Conservation (phyloP, 257 asterid species). For the Solanum pennellii region DNA sequence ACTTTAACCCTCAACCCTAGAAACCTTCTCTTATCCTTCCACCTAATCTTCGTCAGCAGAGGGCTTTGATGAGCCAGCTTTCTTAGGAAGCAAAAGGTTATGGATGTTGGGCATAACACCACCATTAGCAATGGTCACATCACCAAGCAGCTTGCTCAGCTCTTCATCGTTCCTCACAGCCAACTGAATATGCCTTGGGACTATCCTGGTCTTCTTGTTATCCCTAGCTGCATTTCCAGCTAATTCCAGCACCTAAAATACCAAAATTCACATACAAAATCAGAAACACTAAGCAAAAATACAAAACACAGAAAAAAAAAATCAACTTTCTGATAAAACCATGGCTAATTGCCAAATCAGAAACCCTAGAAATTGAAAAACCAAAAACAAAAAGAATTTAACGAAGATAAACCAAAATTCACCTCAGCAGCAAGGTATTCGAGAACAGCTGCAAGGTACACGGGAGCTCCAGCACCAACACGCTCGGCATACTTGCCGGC, state of each 20-base stretch:
- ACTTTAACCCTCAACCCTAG: background rate
- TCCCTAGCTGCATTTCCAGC: slow-evolving; percentile 87
- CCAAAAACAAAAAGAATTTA: background rate
- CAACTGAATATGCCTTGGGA: slow-evolving; percentile 67
- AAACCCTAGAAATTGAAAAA: background rate
- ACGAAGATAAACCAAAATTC: background rate
- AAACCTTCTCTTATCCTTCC: background rate
- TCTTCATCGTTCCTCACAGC: slow-evolving; percentile 80
- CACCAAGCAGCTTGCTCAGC: slow-evolving; percentile 69
- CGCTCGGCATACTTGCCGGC: slow-evolving; percentile 85
- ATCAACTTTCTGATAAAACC: background rate
- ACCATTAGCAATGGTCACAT: slow-evolving; percentile 75
- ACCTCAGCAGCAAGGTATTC: slow-evolving; percentile 88
- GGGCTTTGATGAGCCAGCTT: slow-evolving; percentile 49
- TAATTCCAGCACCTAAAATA: slow-evolving; percentile 48
- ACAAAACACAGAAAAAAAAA: no score
- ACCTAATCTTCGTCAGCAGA: slow-evolving; percentile 50
- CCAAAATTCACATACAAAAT: background rate
- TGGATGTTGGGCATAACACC: slow-evolving; percentile 93
- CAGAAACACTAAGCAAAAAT: background rate
- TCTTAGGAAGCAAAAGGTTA: slow-evolving; percentile 71
- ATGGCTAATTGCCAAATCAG: background rate
- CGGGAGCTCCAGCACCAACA: slow-evolving; percentile 89
- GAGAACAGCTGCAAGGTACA: slow-evolving; percentile 76
- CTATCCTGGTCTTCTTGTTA: slow-evolving; percentile 77